phyloP scores from a whole-genome alignment of 768 basidiomycete species.

The Harrya chromipes region DNA sequence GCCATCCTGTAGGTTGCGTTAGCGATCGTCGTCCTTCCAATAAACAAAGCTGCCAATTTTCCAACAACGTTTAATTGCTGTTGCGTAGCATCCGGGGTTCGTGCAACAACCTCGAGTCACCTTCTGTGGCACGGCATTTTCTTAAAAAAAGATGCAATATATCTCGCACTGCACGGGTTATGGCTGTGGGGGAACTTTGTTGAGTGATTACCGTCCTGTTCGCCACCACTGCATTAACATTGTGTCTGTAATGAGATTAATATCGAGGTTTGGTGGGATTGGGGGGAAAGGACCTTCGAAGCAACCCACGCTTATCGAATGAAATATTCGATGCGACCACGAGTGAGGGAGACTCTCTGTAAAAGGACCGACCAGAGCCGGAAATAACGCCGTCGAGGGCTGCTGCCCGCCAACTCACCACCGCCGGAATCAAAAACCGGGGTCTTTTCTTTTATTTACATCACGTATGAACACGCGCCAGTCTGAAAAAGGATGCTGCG shows the following conservation, averaged over 20 bases:
- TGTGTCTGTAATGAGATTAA: too few relatives aligned
- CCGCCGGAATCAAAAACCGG: neutral
- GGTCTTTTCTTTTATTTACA: neutral
- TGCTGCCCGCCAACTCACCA: neutral
- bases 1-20: conserved; percentile 22
- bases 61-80: conserved; percentile 1
- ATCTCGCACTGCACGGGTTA: neutral
- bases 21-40: neutral
- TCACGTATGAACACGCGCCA: conserved; percentile 10
- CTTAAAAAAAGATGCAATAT: conserved; percentile 2
- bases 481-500: conserved; percentile 6
- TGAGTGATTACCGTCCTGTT: neutral
- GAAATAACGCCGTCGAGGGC: conserved; percentile 18
- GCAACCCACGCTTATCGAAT: too few relatives aligned
- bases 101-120: neutral
- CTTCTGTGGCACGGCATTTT: conserved; percentile 1
- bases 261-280: too few relatives aligned
- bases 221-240: neutral
- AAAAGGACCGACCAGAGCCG: neutral
- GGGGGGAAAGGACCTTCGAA: neutral
- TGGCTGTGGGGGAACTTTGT: neutral
- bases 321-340: too few relatives aligned
- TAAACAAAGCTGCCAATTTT: neutral
- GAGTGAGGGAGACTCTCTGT: too few relatives aligned
- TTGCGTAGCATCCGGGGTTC: neutral